Base-by-base conservation (phyloP, 1,284 basidiomycete genomes). In the Rhodotorula sp. region DNA sequence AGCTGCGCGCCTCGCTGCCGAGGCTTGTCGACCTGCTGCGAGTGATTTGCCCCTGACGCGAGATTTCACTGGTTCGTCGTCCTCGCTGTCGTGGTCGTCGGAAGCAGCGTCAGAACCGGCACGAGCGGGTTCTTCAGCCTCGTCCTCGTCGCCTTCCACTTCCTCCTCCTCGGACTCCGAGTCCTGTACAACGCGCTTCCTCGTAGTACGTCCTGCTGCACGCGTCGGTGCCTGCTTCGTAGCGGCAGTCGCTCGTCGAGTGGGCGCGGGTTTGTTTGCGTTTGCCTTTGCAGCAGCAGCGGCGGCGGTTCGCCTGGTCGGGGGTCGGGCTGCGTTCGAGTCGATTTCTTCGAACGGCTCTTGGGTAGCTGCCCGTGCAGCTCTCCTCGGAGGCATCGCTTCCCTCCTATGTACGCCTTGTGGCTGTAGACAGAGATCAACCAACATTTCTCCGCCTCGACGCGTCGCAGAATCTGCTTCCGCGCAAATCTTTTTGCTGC, bases 11-110 rank as follows among this genome's bases (percentile, higher is more conserved):
- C 33, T 49, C 10, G 29, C 33, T 8, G 48, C 53, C 26, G 53
- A 54, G 26, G 53, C 53, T 29, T 54, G 26, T 14, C 53, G 53
- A 29, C 53, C 29, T 4, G 18, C 30, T 12, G 46, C 60, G 29
- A 24, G 30, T 2, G 22, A 24, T 3, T 22, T 8, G 7, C 49
- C 18, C 17, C 49, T 49, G 4, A 45, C 18, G 15, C 33, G 49
- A 7, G 49, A 37, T 18, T 44, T 44, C 51, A 54, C 51, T 49
- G 61, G 61, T 51, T 61, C 46, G n/a, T 44, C 42, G 42, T 26
- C 42, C 57, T 22, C 37, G 42, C n/a, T 15, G 42, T 58, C 42
- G 56, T 12, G 24, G 37, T 26, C n/a, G 15, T 17, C 4, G 53
- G 53, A 18, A 54, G 37, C 37, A 12, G 8, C 37, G 37, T 12